Conservation (phyloP, 768 basidiomycete species). For the Hemileccinum rubropunctum region DNA sequence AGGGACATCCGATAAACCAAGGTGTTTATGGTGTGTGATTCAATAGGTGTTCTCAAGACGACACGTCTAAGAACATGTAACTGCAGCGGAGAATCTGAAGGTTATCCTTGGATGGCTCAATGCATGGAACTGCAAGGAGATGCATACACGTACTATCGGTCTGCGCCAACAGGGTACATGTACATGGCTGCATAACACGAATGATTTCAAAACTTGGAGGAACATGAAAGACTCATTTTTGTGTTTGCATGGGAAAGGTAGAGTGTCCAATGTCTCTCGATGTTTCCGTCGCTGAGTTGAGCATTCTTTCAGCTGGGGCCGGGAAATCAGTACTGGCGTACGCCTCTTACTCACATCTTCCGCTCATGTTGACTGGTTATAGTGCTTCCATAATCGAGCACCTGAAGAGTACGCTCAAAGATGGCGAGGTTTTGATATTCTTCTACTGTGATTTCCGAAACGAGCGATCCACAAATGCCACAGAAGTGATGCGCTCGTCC, state of each 20-base stretch:
- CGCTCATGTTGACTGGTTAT: neutral
- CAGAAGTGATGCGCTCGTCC: slow-evolving; percentile 13
- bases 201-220: slow-evolving; percentile 5
- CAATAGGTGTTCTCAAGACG: too few relatives aligned
- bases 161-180: slow-evolving; percentile 10
- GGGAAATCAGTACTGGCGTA: slow-evolving; percentile 19
- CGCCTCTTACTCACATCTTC: neutral
- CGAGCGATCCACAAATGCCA: slow-evolving; percentile 2
- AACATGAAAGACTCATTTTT: neutral
- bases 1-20: too few relatives aligned
- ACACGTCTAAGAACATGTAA: too few relatives aligned
- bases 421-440: slow-evolving; percentile 3
- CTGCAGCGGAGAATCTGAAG: neutral
- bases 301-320: slow-evolving; percentile 7
- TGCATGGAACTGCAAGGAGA: slow-evolving; percentile 3
- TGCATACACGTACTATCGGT: neutral
- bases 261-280: neutral
- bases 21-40: too few relatives aligned
- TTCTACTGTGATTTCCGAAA: slow-evolving; percentile 23
- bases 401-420: neutral
- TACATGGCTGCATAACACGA: slow-evolving; percentile 6
- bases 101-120: slow-evolving; percentile 2
- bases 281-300: neutral
- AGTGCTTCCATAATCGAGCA: slow-evolving; percentile 15
- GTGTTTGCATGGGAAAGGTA: slow-evolving; percentile 19